A percentile compares a stretch with the other conserved stretches of the same genome.
Evolutionary conservation across 331 rosid species (phyloP).

Genomic region (Quercus phellos): DNA sequence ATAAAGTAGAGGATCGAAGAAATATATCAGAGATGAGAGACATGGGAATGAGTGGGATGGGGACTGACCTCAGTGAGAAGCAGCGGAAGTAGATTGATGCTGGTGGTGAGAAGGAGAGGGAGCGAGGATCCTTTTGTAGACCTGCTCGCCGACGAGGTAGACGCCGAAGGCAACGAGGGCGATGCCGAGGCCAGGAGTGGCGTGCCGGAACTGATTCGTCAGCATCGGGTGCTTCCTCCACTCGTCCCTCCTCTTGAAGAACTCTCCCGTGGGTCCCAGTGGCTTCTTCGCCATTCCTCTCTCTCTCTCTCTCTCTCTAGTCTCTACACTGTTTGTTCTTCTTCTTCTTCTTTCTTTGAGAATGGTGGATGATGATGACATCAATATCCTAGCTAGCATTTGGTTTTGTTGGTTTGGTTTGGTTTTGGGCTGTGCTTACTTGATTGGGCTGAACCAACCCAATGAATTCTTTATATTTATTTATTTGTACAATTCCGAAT

Average conservation of each 20-base stretch:
- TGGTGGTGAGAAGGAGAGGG: constrained; percentile 39
- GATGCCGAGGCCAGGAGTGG: constrained; percentile 87
- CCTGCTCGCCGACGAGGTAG: constrained; percentile 83
- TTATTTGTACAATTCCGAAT: too few relatives aligned
- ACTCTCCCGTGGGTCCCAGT: constrained; percentile 67
- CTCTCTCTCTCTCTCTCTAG: not conserved
- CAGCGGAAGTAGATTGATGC: constrained; percentile 28
- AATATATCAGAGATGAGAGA: not conserved
- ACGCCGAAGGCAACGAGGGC: constrained; percentile 87
- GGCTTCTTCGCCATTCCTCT: constrained; percentile 35
- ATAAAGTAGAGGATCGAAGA: not conserved
- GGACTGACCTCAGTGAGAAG: constrained; percentile 41
- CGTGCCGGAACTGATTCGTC: constrained; percentile 77
- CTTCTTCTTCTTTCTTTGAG: not conserved
- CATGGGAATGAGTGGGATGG: too few relatives aligned
- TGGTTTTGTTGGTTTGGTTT: not conserved
- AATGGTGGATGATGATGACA: not conserved
- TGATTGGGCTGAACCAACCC: not conserved
- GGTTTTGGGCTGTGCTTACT: not conserved
- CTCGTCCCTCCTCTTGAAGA: constrained; percentile 82
- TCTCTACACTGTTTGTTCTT: too few relatives aligned
- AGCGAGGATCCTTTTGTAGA: constrained; percentile 46
- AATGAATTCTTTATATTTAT: not conserved
- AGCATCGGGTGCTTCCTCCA: constrained; percentile 99
- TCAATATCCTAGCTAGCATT: not conserved